Percentiles rank a stretch among this genome's conserved stretches.
phyloP scores from a whole-genome alignment of 2,329 filamentous ascomycete species.

The Leptoxyphium fumago region DNA sequence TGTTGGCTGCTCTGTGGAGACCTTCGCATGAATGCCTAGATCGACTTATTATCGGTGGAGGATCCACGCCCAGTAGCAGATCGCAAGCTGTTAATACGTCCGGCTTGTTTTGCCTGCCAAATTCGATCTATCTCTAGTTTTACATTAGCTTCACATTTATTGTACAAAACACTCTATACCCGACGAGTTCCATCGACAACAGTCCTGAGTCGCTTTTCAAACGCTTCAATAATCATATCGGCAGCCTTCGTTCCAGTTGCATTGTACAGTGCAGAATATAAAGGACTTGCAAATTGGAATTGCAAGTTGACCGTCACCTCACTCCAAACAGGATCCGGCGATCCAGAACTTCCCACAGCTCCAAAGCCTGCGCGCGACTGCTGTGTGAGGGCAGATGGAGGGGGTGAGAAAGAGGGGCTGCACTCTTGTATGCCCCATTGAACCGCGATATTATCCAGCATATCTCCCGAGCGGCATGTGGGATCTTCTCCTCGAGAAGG shows the following conservation, averaged over 20 bases:
- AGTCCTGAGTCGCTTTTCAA: slow-evolving; percentile 62
- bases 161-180: background rate
- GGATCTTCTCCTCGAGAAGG: slow-evolving; percentile 22
- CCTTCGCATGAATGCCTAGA: too few species aligned
- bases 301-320: slow-evolving; percentile 62
- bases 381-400: background rate
- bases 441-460: too few species aligned
- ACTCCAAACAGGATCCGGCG: slow-evolving; percentile 31
- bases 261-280: slow-evolving; percentile 69
- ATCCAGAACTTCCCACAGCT: too few species aligned
- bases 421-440: too few species aligned
- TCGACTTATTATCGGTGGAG: too few species aligned
- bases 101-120: background rate
- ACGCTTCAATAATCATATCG: slow-evolving; percentile 79
- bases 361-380: background rate
- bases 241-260: slow-evolving; percentile 75
- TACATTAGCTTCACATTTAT: background rate
- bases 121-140: background rate
- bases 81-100: background rate
- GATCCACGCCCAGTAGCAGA: too few species aligned
- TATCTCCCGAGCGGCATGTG: slow-evolving; percentile 4
- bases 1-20: too few species aligned
- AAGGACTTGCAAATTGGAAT: slow-evolving; percentile 77
- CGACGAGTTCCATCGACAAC: slow-evolving; percentile 23
- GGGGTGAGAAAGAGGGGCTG: slow-evolving; percentile 1